phyloP scores from a whole-genome alignment of 768 basidiomycete species.

The Termitomyces titanicus region DNA sequence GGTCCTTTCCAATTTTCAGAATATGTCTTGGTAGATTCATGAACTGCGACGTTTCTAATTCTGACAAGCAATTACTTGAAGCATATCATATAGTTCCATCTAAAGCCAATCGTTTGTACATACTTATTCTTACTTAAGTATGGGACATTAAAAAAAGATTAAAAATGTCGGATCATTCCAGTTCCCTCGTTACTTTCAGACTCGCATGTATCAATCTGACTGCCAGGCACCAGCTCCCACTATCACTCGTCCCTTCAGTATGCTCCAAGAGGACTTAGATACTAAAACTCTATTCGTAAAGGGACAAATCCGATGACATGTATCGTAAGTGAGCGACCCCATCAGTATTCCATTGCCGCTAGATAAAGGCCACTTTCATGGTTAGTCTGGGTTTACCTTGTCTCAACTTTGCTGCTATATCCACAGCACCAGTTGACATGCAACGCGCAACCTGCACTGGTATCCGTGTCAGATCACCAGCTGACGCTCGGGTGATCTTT shows the following conservation, averaged over 20 bases:
- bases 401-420: not conserved
- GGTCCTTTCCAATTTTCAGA: not conserved
- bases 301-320: conserved; percentile 25
- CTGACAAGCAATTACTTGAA: not conserved
- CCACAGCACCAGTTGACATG: conserved; percentile 24
- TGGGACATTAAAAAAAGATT: too few species aligned
- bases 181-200: conserved; percentile 10
- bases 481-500: conserved; percentile 61
- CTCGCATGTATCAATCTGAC: conserved; percentile 12
- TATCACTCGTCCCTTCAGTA: conserved; percentile 27
- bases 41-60: not conserved
- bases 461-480: conserved; percentile 47
- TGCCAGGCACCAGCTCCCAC: conserved; percentile 33
- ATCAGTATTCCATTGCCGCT: conserved; percentile 36
- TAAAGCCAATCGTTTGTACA: too few species aligned
- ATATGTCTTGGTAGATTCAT: not conserved
- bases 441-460: conserved; percentile 51
- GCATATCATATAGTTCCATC: not conserved
- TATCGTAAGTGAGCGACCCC: conserved; percentile 38
- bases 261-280: conserved; percentile 28
- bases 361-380: conserved; percentile 29
- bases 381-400: conserved; percentile 4
- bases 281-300: conserved; percentile 49
- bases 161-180: conserved; percentile 3
- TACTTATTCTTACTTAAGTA: too few species aligned